Evolutionary conservation across 805 yeast species (phyloP), one percentile per base, ranked within the genome.

Genomic region (Ogataea zsoltii): DNA sequence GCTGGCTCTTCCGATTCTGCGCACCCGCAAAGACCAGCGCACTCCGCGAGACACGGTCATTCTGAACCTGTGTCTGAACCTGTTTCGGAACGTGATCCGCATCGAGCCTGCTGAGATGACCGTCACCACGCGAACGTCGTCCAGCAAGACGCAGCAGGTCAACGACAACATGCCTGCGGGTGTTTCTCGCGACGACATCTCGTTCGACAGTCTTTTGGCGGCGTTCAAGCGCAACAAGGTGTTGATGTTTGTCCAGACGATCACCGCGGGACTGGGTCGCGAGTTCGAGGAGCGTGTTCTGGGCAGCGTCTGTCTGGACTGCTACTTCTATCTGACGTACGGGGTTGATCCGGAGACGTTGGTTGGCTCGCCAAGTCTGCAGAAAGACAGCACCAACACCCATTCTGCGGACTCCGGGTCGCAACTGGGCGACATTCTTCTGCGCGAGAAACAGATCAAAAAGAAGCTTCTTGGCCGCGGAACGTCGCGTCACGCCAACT

Each of bases 31-130:
- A 54, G 57, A 65, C 1, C 82, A 83, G 16, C 75, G 97, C 48
- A 79, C 80, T 2, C 71, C 81, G 0, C 70, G 88, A 30, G 97
- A 91, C 54, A 81, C 81, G 46, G 83, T 83, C 35, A 76, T 91
- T 12, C 63, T 94, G 38, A 79, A 84, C 44, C 71, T 92, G 48
- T 88, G 85, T 21, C 66, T 91, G 13, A 79, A 79, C 41, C 80
- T 94, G 58, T 74, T 90, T 50, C 75, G 96, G 50, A 94, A 94
- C 61, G 55, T 94, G n/a, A 67, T 87, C 7, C 75, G 80, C 33
- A 88, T 92, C 28, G 89, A 85, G 53, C 92, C 91, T 0, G 80
- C 85, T 1, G 80, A 75, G 29, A 55, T 75, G 4, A 74, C 82
- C 1, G 64, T 80, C 7, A 67, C 79, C 2, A 65, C 70, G 1